Evolutionary conservation across 305 asterid genomes (phyloP).

Genomic region (Ajuga reptans): DNA sequence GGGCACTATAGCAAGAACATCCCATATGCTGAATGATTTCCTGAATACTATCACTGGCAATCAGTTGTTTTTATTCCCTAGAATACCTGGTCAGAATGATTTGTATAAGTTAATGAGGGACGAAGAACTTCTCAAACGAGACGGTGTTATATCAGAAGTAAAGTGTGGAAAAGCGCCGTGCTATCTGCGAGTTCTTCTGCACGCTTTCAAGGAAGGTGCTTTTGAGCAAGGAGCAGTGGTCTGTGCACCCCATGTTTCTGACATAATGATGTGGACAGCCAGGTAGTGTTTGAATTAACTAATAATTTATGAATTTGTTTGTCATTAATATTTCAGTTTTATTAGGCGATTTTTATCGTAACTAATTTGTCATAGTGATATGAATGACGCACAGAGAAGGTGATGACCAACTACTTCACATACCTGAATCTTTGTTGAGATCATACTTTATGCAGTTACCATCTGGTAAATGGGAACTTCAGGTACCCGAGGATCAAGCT

Average conservation of each 20-base stretch:
- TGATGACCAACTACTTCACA: conserved; percentile 41
- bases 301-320: background rate
- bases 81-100: conserved; percentile 31
- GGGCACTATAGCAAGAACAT: conserved; percentile 62
- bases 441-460: conserved; percentile 45
- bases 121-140: conserved; percentile 31
- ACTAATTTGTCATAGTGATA: background rate
- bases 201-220: conserved; percentile 58
- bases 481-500: conserved; percentile 42
- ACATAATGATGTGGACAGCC: conserved; percentile 39
- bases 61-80: conserved; percentile 50
- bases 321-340: background rate
- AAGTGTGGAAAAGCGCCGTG: conserved; percentile 30
- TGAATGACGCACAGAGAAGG: conserved; percentile 34
- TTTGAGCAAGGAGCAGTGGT: conserved; percentile 73
- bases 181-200: conserved; percentile 52
- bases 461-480: conserved; percentile 61
- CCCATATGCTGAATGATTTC: conserved; percentile 36
- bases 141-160: conserved; percentile 18
- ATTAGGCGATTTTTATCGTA: background rate
- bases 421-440: conserved; percentile 40
- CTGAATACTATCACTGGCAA: conserved; percentile 25
- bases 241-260: conserved; percentile 60
- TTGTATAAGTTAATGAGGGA: conserved; percentile 39
- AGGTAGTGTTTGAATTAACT: conserved; percentile 28